Conservation (phyloP, 73 alveolate species). For the Paramecium sexaurelia region DNA sequence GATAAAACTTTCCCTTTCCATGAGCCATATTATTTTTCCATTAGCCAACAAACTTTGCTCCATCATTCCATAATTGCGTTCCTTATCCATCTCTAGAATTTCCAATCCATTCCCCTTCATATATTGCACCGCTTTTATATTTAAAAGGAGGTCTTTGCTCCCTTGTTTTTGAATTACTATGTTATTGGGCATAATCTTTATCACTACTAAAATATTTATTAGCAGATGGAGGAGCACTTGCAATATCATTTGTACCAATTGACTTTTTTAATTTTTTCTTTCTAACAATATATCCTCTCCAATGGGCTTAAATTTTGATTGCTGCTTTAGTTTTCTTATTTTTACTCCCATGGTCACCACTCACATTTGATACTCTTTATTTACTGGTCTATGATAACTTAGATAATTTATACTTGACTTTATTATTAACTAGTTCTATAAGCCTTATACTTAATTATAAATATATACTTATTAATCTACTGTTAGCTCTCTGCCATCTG, state of each 20-base stretch:
- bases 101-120: slow-evolving; percentile 72
- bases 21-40: slow-evolving; percentile 73
- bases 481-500: background rate
- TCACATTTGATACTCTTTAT: background rate
- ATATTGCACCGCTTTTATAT: slow-evolving; percentile 67
- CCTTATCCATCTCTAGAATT: slow-evolving; percentile 66
- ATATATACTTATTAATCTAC: background rate
- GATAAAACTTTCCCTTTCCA: slow-evolving; percentile 71
- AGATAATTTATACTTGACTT: background rate
- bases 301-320: background rate
- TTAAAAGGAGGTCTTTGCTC: slow-evolving; percentile 68
- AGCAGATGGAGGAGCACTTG: background rate
- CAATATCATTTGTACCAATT: background rate
- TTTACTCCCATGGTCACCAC: slow-evolving; percentile 3
- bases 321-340: background rate
- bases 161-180: slow-evolving; percentile 1
- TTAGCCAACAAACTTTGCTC: slow-evolving; percentile 63
- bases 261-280: background rate
- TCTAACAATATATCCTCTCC: slow-evolving; percentile 41
- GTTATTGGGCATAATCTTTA: background rate
- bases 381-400: background rate
- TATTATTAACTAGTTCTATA: slow-evolving; percentile 42
- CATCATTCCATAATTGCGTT: slow-evolving; percentile 64
- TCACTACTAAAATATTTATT: slow-evolving; percentile 29
- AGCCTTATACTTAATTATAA: background rate